Evolutionary conservation across 202 grass and related monocot genomes (phyloP).

Genomic region (Digitaria exilis): DNA sequence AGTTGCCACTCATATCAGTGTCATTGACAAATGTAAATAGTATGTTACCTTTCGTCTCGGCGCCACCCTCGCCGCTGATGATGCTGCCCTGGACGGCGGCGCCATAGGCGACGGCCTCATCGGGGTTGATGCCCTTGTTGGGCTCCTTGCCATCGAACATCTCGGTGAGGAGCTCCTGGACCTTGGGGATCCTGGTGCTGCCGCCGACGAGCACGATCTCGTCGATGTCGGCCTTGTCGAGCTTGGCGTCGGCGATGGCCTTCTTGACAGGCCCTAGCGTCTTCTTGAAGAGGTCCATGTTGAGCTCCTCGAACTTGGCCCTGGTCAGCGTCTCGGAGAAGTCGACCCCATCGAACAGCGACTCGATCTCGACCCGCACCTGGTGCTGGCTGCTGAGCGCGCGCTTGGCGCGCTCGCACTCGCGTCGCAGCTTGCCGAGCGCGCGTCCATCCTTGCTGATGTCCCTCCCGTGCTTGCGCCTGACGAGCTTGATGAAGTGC

Average conservation of each 20-base stretch:
- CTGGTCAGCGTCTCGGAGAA: conserved; percentile 41
- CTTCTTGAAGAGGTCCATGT: conserved; percentile 56
- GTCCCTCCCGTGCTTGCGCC: conserved; percentile 34
- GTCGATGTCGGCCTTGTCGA: conserved; percentile 40
- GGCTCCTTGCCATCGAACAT: conserved; percentile 50
- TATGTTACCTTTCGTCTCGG: conserved; percentile 66
- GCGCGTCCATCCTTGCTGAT: conserved; percentile 36
- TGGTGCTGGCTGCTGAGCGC: conserved; percentile 51
- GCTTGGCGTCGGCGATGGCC: conserved; percentile 40
- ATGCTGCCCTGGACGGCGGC: conserved; percentile 47
- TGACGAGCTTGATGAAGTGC: conserved; percentile 47
- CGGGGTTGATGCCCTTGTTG: conserved; percentile 58
- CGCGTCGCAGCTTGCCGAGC: conserved; percentile 35
- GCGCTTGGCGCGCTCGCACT: conserved; percentile 53
- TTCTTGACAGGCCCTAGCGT: conserved; percentile 38
- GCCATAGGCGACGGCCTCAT: conserved; percentile 55
- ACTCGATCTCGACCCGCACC: conserved; percentile 45
- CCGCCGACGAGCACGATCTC: conserved; percentile 54
- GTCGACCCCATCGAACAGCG: conserved; percentile 42
- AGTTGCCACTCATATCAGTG: neutral
- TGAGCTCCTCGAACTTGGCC: conserved; percentile 52
- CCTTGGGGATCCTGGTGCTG: conserved; percentile 58
- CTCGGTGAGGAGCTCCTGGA: conserved; percentile 48
- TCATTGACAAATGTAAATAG: no score
- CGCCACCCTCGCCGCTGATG: conserved; percentile 50